Conservation (phyloP, 352 stramenopile species). For the Phytopythium delawarense region DNA sequence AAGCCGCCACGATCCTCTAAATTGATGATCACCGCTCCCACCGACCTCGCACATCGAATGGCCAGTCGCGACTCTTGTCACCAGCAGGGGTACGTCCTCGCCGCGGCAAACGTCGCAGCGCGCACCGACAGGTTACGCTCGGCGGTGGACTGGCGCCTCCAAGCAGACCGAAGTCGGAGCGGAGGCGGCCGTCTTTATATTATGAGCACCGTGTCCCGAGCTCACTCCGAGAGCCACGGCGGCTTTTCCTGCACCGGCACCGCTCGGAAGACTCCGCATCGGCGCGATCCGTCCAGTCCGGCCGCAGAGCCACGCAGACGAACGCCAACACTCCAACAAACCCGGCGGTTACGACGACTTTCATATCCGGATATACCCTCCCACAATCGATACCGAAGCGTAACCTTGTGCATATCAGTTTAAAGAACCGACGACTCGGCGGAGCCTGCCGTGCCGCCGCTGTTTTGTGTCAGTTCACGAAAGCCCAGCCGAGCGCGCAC, state of each 20-base stretch:
- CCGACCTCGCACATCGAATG: neutral
- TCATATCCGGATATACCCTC: neutral
- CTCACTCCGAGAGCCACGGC: neutral
- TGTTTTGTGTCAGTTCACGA: constrained; percentile 9
- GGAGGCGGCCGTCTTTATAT: no score
- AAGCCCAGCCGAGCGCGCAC: constrained; percentile 8
- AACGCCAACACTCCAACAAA: neutral
- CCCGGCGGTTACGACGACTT: neutral
- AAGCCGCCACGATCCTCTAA: neutral
- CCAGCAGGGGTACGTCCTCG: neutral
- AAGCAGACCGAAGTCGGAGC: neutral
- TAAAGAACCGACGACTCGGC: neutral
- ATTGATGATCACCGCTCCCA: neutral
- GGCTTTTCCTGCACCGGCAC: neutral
- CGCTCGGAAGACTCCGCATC: neutral
- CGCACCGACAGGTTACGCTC: neutral
- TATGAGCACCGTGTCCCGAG: neutral
- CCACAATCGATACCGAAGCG: neutral
- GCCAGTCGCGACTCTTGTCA: neutral
- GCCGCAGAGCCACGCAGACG: constrained; percentile 6
- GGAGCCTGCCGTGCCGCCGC: constrained; percentile 1
- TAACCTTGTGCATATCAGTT: neutral
- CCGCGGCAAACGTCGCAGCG: neutral
- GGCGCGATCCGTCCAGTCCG: neutral
- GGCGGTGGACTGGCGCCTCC: neutral